Evolutionary conservation across 805 yeast species (phyloP).

Genomic region (Pichia phayaonensis): DNA sequence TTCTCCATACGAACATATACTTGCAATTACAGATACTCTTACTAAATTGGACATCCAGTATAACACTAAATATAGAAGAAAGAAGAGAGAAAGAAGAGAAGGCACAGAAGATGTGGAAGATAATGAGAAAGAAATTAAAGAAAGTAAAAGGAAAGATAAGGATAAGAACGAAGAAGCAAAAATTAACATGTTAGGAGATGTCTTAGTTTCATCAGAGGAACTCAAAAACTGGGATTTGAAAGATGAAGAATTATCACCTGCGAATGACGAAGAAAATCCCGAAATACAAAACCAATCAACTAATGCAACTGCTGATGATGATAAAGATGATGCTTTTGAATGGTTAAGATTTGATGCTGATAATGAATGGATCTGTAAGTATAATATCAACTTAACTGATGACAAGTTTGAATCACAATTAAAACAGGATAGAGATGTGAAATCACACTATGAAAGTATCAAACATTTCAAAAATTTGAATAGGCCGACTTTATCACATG

Average conservation of each 20-base stretch:
- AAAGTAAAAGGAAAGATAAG: constrained; percentile 15
- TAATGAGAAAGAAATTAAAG: constrained; percentile 19
- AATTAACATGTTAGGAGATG: constrained; percentile 63
- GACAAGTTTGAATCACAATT: constrained; percentile 92
- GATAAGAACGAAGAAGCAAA: constrained; percentile 19
- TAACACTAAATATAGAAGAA: constrained; percentile 84
- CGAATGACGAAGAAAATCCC: constrained; percentile 49
- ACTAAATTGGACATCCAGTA: constrained; percentile 91
- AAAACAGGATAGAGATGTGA: constrained; percentile 92
- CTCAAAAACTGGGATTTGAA: constrained; percentile 56
- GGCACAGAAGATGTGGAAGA: constrained; percentile 28
- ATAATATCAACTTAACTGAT: constrained; percentile 81
- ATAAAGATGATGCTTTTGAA: constrained; percentile 77
- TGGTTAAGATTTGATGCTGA: constrained; percentile 99
- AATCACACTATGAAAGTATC: constrained; percentile 86
- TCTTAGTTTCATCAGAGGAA: constrained; percentile 54
- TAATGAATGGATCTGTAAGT: constrained; percentile 88
- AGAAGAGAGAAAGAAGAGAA: constrained; percentile 57
- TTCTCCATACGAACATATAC: constrained; percentile 96
- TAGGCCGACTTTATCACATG: constrained; percentile 56
- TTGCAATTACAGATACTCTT: constrained; percentile 75
- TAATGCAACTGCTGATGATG: constrained; percentile 28
- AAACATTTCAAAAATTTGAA: constrained; percentile 56
- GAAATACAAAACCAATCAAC: background rate
- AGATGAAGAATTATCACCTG: constrained; percentile 31